Evolutionary conservation across 768 basidiomycete genomes (phyloP).

Genomic region (Dentipellis sp.): DNA sequence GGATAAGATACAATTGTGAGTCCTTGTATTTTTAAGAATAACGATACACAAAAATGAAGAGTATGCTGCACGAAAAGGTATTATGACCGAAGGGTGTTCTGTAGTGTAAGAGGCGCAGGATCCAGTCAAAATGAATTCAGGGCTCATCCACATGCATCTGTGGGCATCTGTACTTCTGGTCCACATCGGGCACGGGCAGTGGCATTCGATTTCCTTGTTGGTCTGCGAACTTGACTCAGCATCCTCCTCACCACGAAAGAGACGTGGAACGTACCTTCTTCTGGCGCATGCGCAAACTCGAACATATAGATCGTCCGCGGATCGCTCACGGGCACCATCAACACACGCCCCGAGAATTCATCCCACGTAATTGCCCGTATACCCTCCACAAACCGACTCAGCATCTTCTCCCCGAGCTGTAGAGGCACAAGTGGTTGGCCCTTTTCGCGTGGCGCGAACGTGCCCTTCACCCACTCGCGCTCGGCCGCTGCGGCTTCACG

Average conservation of each 20-base stretch:
- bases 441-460: slow-evolving; percentile 4
- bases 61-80: no score
- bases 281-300: slow-evolving; percentile 12
- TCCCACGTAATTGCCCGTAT: slow-evolving; percentile 11
- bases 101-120: no score
- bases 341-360: slow-evolving; percentile 11
- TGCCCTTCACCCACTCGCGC: slow-evolving; percentile 11
- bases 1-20: no score
- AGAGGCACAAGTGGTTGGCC: slow-evolving; percentile 10
- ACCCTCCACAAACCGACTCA: slow-evolving; percentile 6
- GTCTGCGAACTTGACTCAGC: background rate
- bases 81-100: no score
- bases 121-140: no score
- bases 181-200: slow-evolving; percentile 10
- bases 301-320: slow-evolving; percentile 10
- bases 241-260: background rate
- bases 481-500: slow-evolving; percentile 11
- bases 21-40: no score
- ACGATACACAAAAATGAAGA: no score
- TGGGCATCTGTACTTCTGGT: slow-evolving; percentile 6
- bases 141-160: no score
- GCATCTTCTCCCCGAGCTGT: slow-evolving; percentile 4
- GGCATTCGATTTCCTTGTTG: slow-evolving; percentile 11
- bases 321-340: slow-evolving; percentile 6
- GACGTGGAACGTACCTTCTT: slow-evolving; percentile 7